Evolutionary conservation across 1,284 basidiomycete genomes (phyloP).

Genomic region (Macrocybe sp.): DNA sequence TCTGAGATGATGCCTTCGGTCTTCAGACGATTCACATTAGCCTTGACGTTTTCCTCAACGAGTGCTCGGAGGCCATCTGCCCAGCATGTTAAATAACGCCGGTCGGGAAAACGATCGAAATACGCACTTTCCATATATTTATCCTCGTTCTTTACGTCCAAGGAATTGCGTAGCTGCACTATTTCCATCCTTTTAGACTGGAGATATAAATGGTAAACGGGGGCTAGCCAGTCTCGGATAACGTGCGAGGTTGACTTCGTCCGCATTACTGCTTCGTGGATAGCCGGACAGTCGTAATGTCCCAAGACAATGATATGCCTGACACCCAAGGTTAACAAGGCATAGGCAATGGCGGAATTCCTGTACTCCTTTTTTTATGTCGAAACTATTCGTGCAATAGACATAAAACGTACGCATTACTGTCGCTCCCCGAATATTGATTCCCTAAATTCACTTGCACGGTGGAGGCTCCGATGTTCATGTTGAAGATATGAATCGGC

Average conservation of each 20-base stretch:
- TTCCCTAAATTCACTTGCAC: slow-evolving; percentile 28
- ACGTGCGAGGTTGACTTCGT: slow-evolving; percentile 14
- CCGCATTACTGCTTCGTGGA: slow-evolving; percentile 22
- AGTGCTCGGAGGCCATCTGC: slow-evolving; percentile 27
- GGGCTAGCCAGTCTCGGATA: slow-evolving; percentile 24
- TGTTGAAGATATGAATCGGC: slow-evolving; percentile 21
- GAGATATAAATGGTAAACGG: slow-evolving; percentile 22
- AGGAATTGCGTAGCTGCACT: too few relatives aligned
- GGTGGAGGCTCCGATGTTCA: slow-evolving; percentile 24
- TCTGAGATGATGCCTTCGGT: slow-evolving; percentile 15
- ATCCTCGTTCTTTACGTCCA: too few relatives aligned
- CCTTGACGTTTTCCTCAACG: slow-evolving; percentile 33
- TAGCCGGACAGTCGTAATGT: slow-evolving; percentile 30
- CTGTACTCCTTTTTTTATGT: slow-evolving; percentile 11
- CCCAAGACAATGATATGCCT: slow-evolving; percentile 31
- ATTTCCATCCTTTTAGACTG: slow-evolving; percentile 19
- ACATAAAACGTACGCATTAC: slow-evolving; percentile 22
- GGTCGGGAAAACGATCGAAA: too few relatives aligned
- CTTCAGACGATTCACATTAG: slow-evolving; percentile 22
- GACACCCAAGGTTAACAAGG: slow-evolving; percentile 24
- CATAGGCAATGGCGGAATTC: slow-evolving; percentile 27
- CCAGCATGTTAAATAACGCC: too few relatives aligned
- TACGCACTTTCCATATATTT: too few relatives aligned
- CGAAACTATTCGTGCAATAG: not conserved
- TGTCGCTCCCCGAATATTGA: slow-evolving; percentile 24